These are phyloP conservation scores for Geotrichum restrictum DNA, from an alignment of 1,139 yeast species.

Conservation along the genomic window DNA sequence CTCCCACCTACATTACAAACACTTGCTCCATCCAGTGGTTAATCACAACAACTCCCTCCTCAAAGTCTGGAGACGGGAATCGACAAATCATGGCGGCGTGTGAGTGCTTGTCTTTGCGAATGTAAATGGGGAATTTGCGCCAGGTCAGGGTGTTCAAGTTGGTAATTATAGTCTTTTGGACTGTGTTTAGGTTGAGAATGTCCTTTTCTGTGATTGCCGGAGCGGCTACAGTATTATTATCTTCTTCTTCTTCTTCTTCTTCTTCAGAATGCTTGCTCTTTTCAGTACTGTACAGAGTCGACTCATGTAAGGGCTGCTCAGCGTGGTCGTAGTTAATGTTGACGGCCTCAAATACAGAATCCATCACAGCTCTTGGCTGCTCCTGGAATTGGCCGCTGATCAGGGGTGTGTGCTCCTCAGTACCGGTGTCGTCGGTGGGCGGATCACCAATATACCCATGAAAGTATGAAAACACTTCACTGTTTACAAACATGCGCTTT, in stretches of 20 bases:
- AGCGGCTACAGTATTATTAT: not conserved
- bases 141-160: constrained; percentile 58
- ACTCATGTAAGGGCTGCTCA: not conserved
- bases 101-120: constrained; percentile 59
- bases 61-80: constrained; percentile 48
- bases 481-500: constrained; percentile 22
- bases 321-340: not conserved
- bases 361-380: constrained; percentile 53
- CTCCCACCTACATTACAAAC: constrained; percentile 1
- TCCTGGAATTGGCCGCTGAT: constrained; percentile 38
- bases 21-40: constrained; percentile 54
- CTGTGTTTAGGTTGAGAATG: constrained; percentile 19
- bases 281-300: no score
- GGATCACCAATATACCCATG: not conserved
- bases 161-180: constrained; percentile 52
- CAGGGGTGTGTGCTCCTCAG: not conserved
- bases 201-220: not conserved
- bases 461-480: constrained; percentile 5
- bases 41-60: constrained; percentile 67
- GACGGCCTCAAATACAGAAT: constrained; percentile 34
- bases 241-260: no score
- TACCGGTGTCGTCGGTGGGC: not conserved
- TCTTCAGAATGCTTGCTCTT: no score
- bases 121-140: constrained; percentile 68
- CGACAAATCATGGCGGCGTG: constrained; percentile 83